phyloP scores from a whole-genome alignment of 805 yeast species.

The Ogataea sp. region DNA sequence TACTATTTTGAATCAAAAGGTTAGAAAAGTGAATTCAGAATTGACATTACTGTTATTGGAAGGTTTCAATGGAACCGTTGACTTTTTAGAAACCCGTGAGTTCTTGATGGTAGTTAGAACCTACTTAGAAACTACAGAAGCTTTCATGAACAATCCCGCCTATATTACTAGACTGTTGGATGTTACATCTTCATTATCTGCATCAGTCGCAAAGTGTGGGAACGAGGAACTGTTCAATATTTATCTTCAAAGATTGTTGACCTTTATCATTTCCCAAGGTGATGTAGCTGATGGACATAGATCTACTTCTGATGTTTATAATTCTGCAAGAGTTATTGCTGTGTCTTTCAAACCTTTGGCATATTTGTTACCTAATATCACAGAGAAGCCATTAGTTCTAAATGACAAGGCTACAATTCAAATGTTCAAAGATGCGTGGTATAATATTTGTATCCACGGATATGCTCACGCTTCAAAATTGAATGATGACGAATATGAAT shows the following conservation, averaged over 20 bases:
- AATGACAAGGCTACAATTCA: constrained; percentile 43
- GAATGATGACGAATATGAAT: constrained; percentile 35
- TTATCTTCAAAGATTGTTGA: constrained; percentile 60
- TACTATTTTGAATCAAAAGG: constrained; percentile 76
- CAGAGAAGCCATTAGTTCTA: constrained; percentile 33
- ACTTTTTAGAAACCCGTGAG: constrained; percentile 55
- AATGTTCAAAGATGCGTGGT: constrained; percentile 86
- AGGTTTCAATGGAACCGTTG: constrained; percentile 58
- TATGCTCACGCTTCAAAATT: constrained; percentile 54
- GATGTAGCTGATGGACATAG: constrained; percentile 77
- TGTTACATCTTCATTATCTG: constrained; percentile 42
- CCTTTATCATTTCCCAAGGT: constrained; percentile 65
- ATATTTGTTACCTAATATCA: constrained; percentile 52
- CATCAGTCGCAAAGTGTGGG: constrained; percentile 20
- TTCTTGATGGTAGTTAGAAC: constrained; percentile 54
- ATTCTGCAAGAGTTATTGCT: constrained; percentile 62
- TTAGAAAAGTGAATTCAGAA: constrained; percentile 37
- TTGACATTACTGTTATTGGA: constrained; percentile 48
- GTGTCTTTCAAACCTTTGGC: constrained; percentile 69
- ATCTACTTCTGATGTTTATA: constrained; percentile 62
- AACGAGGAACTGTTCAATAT: constrained; percentile 40
- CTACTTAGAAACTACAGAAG: constrained; percentile 40
- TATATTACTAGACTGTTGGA: constrained; percentile 33
- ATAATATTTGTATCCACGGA: constrained; percentile 88
- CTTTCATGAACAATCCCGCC: constrained; percentile 33